phyloP scores from a whole-genome alignment of 1,139 yeast genomes.

The Pneumocystis sp. region DNA sequence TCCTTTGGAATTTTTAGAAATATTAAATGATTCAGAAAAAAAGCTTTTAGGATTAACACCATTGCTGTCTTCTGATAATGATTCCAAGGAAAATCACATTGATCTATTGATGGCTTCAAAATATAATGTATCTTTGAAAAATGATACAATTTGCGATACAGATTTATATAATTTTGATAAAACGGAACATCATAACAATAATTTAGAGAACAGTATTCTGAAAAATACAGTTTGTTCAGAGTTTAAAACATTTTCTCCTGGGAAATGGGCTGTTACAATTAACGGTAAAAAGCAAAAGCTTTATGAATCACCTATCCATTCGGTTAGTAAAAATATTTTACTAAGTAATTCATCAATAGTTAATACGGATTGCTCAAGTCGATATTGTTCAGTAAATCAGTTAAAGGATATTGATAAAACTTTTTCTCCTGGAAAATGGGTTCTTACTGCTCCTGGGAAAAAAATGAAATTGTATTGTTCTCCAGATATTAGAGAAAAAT shows the following conservation, averaged over 20 bases:
- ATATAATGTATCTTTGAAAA: neutral
- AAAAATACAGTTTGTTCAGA: neutral
- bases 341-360: neutral
- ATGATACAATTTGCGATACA: neutral
- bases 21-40: neutral
- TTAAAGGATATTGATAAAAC: neutral
- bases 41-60: neutral
- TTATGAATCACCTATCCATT: neutral
- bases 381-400: neutral
- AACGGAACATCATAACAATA: neutral
- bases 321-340: neutral
- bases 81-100: neutral
- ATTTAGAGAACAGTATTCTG: neutral
- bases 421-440: neutral
- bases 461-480: neutral
- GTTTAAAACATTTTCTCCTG: neutral
- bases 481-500: neutral
- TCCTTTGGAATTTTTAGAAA: neutral
- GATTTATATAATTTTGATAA: neutral
- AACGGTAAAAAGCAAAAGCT: neutral
- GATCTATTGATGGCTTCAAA: neutral
- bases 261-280: neutral
- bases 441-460: neutral
- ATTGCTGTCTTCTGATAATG: neutral
- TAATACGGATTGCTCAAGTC: neutral